Conservation (phyloP, 805 yeast species). For the Pichia insulana region DNA sequence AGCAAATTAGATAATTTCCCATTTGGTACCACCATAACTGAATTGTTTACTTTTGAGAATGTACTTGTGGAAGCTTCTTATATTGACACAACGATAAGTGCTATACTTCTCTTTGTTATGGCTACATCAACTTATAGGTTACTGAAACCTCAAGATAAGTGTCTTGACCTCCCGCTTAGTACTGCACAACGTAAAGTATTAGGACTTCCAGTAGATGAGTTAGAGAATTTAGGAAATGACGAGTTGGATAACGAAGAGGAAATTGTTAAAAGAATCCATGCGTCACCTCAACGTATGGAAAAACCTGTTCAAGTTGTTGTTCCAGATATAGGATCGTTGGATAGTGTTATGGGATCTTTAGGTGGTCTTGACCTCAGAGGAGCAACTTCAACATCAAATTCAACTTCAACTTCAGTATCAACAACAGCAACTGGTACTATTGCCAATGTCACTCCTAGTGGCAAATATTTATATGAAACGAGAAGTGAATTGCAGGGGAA, state of each 20-base stretch:
- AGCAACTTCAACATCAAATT: too few relatives aligned
- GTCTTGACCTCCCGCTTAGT: slow-evolving; percentile 42
- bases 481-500: slow-evolving; percentile 3
- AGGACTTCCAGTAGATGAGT: slow-evolving; percentile 28
- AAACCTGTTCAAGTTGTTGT: slow-evolving; percentile 2
- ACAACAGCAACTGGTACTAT: too few relatives aligned
- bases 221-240: background rate
- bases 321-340: slow-evolving; percentile 2
- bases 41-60: slow-evolving; percentile 3
- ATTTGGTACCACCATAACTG: background rate
- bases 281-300: slow-evolving; percentile 3
- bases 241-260: slow-evolving; percentile 3
- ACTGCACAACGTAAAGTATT: slow-evolving; percentile 37
- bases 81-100: slow-evolving; percentile 17
- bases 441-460: slow-evolving; percentile 3
- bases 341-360: slow-evolving; percentile 8
- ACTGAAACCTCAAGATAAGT: slow-evolving; percentile 38
- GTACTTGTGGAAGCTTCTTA: slow-evolving; percentile 5
- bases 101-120: slow-evolving; percentile 24
- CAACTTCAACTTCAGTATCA: too few relatives aligned
- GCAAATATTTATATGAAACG: slow-evolving; percentile 4
- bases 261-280: background rate
- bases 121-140: slow-evolving; percentile 24
- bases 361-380: slow-evolving; percentile 1
- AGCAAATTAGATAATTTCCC: too few relatives aligned